Evolutionary conservation across 768 basidiomycete species (phyloP).

Genomic region (Ramaria sp.): DNA sequence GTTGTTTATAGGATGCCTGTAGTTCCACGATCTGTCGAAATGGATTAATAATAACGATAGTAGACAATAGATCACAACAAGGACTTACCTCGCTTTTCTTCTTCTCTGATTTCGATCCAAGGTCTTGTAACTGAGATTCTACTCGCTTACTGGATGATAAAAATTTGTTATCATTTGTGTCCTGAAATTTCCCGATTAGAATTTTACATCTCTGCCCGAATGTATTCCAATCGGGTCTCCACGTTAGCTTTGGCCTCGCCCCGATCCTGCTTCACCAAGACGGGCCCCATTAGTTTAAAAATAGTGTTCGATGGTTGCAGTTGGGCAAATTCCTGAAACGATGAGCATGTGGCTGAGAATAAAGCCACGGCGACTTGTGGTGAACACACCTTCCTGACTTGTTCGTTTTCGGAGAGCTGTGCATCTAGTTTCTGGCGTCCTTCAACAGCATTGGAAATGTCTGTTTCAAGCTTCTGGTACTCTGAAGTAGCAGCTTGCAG

Average conservation of each 20-base stretch:
- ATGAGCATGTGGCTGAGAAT: neutral
- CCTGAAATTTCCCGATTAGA: neutral
- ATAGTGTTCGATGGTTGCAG: conserved; percentile 69
- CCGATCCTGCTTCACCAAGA: conserved; percentile 84
- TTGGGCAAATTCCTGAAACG: conserved; percentile 64
- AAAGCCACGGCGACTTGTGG: neutral
- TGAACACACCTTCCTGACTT: conserved; percentile 68
- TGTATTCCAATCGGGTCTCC: conserved; percentile 83
- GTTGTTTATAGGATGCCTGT: conserved; percentile 45
- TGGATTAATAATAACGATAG: neutral
- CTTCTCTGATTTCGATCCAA: conserved; percentile 64
- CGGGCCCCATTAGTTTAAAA: conserved; percentile 87
- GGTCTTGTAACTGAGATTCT: conserved; percentile 72
- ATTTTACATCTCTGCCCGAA: conserved; percentile 75
- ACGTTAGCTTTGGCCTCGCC: conserved; percentile 81
- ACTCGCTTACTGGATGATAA: conserved; percentile 51
- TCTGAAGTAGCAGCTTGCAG: conserved; percentile 32
- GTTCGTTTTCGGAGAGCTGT: conserved; percentile 84
- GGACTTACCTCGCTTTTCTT: conserved; percentile 71
- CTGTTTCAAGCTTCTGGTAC: conserved; percentile 73
- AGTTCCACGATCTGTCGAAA: conserved; percentile 49
- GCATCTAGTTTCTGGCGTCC: conserved; percentile 81
- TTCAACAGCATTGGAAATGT: conserved; percentile 64
- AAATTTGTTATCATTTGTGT: neutral
- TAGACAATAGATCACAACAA: neutral